Evolutionary conservation across 176 grass and related monocot genomes (phyloP).

Genomic region (Rhipidocladum racemiflorum): DNA sequence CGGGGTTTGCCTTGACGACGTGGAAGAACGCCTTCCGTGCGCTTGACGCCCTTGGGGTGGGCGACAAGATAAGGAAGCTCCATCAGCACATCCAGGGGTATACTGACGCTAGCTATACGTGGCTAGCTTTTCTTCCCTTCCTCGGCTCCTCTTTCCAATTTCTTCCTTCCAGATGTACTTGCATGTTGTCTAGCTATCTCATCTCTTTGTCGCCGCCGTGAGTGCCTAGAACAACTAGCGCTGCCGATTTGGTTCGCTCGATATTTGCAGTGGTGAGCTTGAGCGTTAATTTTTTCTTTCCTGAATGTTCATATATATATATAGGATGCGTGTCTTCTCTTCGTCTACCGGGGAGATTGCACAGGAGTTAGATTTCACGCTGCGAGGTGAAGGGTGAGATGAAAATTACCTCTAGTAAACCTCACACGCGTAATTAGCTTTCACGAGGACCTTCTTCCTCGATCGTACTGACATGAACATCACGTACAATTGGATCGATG

Average conservation of each 20-base stretch:
- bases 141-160: background rate
- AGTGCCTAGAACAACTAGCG: background rate
- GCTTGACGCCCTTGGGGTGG: slow-evolving; percentile 66
- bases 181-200: no score
- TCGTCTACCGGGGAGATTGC: background rate
- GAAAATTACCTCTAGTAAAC: background rate
- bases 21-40: slow-evolving; percentile 72
- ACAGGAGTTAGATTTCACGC: background rate
- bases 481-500: background rate
- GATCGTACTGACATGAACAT: background rate
- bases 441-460: background rate
- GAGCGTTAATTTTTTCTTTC: background rate
- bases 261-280: background rate
- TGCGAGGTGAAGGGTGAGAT: slow-evolving; percentile 8
- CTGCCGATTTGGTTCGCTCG: background rate
- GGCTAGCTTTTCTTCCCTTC: no score
- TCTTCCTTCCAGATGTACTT: background rate
- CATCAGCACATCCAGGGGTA: slow-evolving; percentile 23
- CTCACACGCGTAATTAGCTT: background rate
- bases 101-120: no score
- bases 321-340: slow-evolving; percentile 22
- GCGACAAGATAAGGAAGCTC: slow-evolving; percentile 54
- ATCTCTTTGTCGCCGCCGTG: no score
- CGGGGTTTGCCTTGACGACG: slow-evolving; percentile 46
- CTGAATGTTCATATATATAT: background rate